Base-by-base conservation (phyloP, 2,329 filamentous ascomycete species). In the Sporothrix variecibatus region DNA sequence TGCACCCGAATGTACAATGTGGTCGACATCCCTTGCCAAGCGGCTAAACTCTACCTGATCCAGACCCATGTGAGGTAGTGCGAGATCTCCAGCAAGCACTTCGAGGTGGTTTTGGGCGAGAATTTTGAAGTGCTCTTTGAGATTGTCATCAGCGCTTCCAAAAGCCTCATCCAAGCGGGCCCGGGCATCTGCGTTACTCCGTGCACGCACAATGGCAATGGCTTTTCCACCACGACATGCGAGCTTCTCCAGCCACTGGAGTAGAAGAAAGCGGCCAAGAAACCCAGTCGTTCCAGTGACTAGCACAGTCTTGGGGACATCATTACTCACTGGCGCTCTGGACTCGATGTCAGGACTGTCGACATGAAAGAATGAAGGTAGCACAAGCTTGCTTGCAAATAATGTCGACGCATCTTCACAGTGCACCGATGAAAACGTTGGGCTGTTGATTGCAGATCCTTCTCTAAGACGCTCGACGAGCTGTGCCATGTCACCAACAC, bases 1-100 rank as follows among this genome's bases (percentile, higher is more conserved):
- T 9, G 70, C 70, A 28, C 70, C 70, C 20, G 70, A 53, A 40
- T 72, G 56, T 0, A 64, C 56, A 43, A 72, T 51, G 4, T 53
- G 51, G 51, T 53, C n/a, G n/a, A 11, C 51, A 1, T 53, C 51
- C 1, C 8, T 2, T 23, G 51, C 51, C 3, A 53, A 17, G 9
- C 51, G 51, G 4, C 8, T 6, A 53, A 53, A 53, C 2, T 53
- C n/a, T 9, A n/a, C 3, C 3, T 53, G 17, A 23, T n/a, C 20
- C 20, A 53, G n/a, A 6, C 51, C 51, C 15, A 53, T 9, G n/a
- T 23, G n/a, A 53, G n/a, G 51, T n/a, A 53, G 20, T 9, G 51
- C 20, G 1, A 53, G 51, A 17, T 53, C 51, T 7, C 51, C 51
- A 3, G n/a, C 51, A 53, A 53, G 8, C 20, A 26, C 51, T 53